Evolutionary conservation across 768 basidiomycete genomes (phyloP), one percentile per base, ranked within the genome.

Genomic region (Russula brevipes): DNA sequence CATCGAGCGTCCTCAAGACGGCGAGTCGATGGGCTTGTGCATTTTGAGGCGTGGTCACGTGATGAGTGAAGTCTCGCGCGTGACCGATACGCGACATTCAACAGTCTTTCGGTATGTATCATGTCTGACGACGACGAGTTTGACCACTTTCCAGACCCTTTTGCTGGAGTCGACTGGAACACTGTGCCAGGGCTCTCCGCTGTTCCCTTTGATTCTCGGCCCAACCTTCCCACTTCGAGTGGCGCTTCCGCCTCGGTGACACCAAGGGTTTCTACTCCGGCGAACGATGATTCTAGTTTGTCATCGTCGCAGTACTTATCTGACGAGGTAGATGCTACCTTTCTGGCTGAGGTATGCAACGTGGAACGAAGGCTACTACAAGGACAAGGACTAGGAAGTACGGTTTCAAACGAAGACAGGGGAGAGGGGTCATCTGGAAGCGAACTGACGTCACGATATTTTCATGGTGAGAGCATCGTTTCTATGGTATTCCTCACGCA

Each of bases 71-170:
- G n/a, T 10, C 3, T 5, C 17, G n/a, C 41, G 41, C 30, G 36
- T 47, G 52, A 38, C 30, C 4, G 24, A n/a, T 14, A 38, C 46
- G 16, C 5, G 9, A 14, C 14, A 1, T 52, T 41, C n/a, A 58
- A 10, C 36, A 2, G 7, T 2, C 6, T 11, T 6, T 36, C 39
- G 2, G n/a, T 24, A 17, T 33, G n/a, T 24, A 17, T 33, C 30
- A 59, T 59, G 41, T 57, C 65, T 36, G 66, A 66, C 2, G 82
- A 69, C 1, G 82, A 86, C 68, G 80, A 84, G 59, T 88, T 81
- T 60, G 82, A 82, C 66, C 67, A 72, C 56, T 61, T 84, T 38
- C 79, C 79, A 0, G 85, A 86, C 68, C 79, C 81, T 30, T 82
- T 85, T 61, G 78, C 78, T 4, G 79, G 78, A 16, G 50, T 84